Conservation (phyloP, 768 basidiomycete species). For the Asterophora lycoperdoides region DNA sequence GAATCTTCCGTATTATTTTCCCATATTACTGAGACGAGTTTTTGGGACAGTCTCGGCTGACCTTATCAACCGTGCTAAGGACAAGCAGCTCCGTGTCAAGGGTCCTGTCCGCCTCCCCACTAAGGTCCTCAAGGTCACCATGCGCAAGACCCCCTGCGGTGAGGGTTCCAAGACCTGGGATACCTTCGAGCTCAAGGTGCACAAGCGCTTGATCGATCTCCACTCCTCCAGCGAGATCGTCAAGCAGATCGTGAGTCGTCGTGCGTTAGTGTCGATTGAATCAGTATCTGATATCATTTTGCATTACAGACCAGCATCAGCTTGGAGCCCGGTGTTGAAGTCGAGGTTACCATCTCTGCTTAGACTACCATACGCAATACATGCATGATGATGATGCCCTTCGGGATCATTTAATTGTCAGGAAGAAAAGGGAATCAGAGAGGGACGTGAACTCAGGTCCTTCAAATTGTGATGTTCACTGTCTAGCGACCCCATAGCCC, state of each 20-base stretch:
- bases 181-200: slow-evolving; percentile 97
- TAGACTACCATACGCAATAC: slow-evolving; percentile 28
- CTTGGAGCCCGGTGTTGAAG: slow-evolving; percentile 98
- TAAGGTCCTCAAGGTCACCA: slow-evolving; percentile 98
- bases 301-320: slow-evolving; percentile 85
- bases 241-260: slow-evolving; percentile 92
- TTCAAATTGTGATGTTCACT: no score
- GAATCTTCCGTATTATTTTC: not conserved
- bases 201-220: slow-evolving; percentile 99
- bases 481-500: no score
- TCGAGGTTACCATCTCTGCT: slow-evolving; percentile 93
- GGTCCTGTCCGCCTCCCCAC: slow-evolving; percentile 98
- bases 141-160: slow-evolving; percentile 99
- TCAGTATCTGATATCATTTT: not conserved
- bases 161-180: slow-evolving; percentile 99
- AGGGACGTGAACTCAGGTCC: no score
- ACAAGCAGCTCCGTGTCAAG: slow-evolving; percentile 99
- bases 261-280: not conserved
- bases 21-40: not conserved
- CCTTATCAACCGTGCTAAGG: slow-evolving; percentile 98
- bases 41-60: slow-evolving; percentile 75
- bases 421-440: no score
- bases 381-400: not conserved
- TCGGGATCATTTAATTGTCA: no score
- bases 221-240: slow-evolving; percentile 98